Base-by-base conservation (phyloP, 2,329 filamentous ascomycete genomes). In the Fusarium scirpi region DNA sequence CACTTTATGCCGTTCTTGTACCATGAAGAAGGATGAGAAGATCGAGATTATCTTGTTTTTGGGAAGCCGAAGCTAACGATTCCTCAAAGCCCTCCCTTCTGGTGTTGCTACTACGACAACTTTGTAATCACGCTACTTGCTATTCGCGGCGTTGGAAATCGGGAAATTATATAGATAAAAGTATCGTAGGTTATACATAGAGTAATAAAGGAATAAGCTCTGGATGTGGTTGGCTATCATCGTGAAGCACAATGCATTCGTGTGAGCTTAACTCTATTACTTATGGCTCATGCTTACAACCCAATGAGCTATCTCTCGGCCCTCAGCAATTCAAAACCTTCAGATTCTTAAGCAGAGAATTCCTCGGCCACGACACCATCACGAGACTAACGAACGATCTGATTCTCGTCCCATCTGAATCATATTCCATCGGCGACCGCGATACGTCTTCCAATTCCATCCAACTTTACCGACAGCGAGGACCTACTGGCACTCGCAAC, bases 11-110 rank as follows among this genome's bases (percentile, higher is more conserved):
- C 20, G 34, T 27, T 41, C 27, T 53, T 45, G 27, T 44, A 32
- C 38, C 10, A 43, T 27, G 32, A 56, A 62, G 58, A 56, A 65
- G 55, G 67, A 70, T 71, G 54, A 71, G 55, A 71, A 58, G 40
- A 57, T 57, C 48, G 15, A 48, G 53, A 55, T 46, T 27, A 46
- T 51, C 44, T 65, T 46, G 51, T 60, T 54, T 38, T 54, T 49
- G 65, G 56, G 44, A 45, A 57, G 52, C 55, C 46, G 56, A 71
- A 61, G 67, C 67, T 69, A 71, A 70, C 58, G 49, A 64, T 45
- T 40, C 54, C 44, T 63, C 47, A 25, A 70, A 68, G 59, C 27
- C 43, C 59, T 30, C 41, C 34, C 20, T 43, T 46, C 29, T 59
- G 38, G 41, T 58, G 34, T 60, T 41, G 45, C 49, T 45, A 25